Base-by-base conservation (phyloP, 352 stramenopile species). In the Phytopythium vexans region DNA sequence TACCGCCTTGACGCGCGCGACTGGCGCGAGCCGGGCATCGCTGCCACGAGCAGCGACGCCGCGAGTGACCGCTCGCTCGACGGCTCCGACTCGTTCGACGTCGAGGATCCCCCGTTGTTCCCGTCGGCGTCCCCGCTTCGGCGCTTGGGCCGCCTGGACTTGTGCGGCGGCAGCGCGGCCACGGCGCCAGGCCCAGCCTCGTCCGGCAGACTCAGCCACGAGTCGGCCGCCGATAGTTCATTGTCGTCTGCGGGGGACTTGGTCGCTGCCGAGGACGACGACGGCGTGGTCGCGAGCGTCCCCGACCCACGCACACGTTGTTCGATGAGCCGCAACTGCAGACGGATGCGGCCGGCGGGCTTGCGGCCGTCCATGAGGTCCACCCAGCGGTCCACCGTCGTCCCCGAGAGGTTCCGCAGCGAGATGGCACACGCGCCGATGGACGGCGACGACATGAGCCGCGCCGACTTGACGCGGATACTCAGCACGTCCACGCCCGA, bases 381-480 rank as follows among this genome's bases (percentile, higher is more conserved):
- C 44, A 92, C 49, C 79, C 79, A 89, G 36, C 62, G 72, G 60
- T 92, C 82, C 38, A 72, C 53, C 0, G 72, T 86, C 38, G 59
- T 27, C n/a, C 66, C 42, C n/a, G 58, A 48, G 35, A 89, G 49
- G 33, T 88, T 58, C 31, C 64, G 64, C 11, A 92, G 41, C 41
- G 68, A 40, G 15, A 92, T 59, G 7, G 65, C 70, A 38, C 72
- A 86, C 0, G 71, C 66, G 11, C 82, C 82, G 32, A 92, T 72
- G 3, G 73, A 56, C 0, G 71, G 65, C 4, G 75, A 74, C 39
- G 78, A 74, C 75, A 92, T 84, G 46, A 92, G 66, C 35, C 77
- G 66, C 15, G 77, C 79, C 27, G 62, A 84, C 68, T 89, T 89
- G 51, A 92, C 70, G 40, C 82, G 82, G 52, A 92, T 74, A 42